Base-by-base conservation (phyloP, 768 basidiomycete genomes). In the Suillus decipiens region DNA sequence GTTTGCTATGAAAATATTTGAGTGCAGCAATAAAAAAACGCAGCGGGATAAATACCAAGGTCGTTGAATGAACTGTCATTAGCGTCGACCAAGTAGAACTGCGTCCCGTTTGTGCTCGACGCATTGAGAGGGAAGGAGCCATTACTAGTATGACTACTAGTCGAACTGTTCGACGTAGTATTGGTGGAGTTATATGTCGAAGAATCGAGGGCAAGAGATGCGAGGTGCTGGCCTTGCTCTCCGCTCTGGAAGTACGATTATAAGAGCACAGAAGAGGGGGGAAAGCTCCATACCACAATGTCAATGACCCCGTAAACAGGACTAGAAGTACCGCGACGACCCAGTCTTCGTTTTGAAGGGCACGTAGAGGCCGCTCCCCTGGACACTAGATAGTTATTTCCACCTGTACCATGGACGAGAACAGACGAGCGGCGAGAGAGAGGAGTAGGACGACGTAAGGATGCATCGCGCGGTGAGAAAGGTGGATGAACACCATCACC, bases 61-160 rank as follows among this genome's bases (percentile, higher is more conserved):
- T 55, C 1, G 58, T 48, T 36, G 41, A 60, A 45, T 15, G 47
- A n/a, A 5, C 61, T 65, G 14, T 67, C 63, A 22, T 64, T 45
- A 60, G 81, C 72, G 63, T 48, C 51, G 31, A 53, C 33, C 67
- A 87, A 74, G 65, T 72, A 76, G 60, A 87, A 70, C 60, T 78
- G 75, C 3, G 83, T 85, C 54, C 73, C 69, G 59, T 82, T 80
- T 50, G 73, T 76, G 60, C 81, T 75, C 4, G 85, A 85, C 6
- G 84, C 85, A 67, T 81, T 81, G 59, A 87, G 69, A 47, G 77
- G 71, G 66, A 80, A 81, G 17, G 70, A 68, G 33, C 73, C 73
- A 61, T 73, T 70, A 42, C 65, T 60, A 39, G 41, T 64, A 31
- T 72, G 58, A 19, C 76, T 77, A 0, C 64, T 68, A 9, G 74